phyloP scores from a whole-genome alignment of 139 green algal genomes.

The Picocystis salinarum region DNA sequence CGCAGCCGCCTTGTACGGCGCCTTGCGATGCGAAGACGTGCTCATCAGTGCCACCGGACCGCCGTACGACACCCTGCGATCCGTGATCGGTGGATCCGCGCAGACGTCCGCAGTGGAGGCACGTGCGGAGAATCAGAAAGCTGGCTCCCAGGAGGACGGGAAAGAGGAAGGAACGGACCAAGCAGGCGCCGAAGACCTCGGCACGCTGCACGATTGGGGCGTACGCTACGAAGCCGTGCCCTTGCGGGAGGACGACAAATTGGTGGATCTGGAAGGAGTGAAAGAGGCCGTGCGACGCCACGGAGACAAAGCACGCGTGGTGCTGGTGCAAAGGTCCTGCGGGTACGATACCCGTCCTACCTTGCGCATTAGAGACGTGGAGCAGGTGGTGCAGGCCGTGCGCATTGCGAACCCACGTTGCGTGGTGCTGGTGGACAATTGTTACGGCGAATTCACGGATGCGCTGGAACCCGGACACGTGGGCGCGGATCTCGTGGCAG shows the following conservation, averaged over 20 bases:
- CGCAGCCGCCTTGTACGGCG: slow-evolving; percentile 52
- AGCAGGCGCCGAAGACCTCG: slow-evolving; percentile 40
- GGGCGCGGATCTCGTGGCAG: slow-evolving; percentile 79
- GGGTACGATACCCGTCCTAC: slow-evolving; percentile 73
- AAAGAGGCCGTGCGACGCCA: slow-evolving; percentile 27
- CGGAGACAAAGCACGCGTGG: slow-evolving; percentile 31
- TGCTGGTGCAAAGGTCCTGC: slow-evolving; percentile 83
- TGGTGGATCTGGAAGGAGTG: slow-evolving; percentile 53
- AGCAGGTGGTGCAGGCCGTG: slow-evolving; percentile 16
- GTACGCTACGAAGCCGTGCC: slow-evolving; percentile 59
- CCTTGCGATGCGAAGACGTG: slow-evolving; percentile 71
- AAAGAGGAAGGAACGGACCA: too few relatives aligned
- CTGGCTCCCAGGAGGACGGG: too few relatives aligned
- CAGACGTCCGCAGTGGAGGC: too few relatives aligned
- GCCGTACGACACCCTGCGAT: slow-evolving; percentile 91
- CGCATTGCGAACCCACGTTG: too few relatives aligned
- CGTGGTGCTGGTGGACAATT: slow-evolving; percentile 90
- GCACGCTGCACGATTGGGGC: slow-evolving; percentile 67
- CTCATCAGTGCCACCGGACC: slow-evolving; percentile 59
- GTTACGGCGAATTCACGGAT: slow-evolving; percentile 94
- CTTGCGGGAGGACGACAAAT: slow-evolving; percentile 22
- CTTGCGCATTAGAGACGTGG: slow-evolving; percentile 60
- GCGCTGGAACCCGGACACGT: slow-evolving; percentile 52
- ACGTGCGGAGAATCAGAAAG: too few relatives aligned
- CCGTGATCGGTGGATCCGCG: slow-evolving; percentile 80